phyloP scores from a whole-genome alignment of 495 filamentous ascomycete genomes.

The Xylaria acuta region DNA sequence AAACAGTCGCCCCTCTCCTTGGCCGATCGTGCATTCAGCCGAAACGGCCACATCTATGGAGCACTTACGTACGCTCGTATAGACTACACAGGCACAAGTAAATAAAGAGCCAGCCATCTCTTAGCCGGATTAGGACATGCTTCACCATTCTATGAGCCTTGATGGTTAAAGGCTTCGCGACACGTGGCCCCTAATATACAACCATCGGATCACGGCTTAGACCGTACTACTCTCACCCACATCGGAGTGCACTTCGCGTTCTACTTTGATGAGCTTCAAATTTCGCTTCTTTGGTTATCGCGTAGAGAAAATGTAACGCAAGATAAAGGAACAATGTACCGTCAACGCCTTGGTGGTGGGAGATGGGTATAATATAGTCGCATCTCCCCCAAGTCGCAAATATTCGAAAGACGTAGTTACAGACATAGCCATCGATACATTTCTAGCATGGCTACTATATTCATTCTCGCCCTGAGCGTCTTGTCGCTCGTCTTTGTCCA shows the following conservation, averaged over 20 bases:
- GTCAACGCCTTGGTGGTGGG: neutral
- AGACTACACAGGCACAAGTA: neutral
- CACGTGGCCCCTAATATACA: neutral
- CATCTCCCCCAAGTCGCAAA: neutral
- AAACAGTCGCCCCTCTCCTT: slow-evolving; percentile 14
- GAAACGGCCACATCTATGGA: neutral
- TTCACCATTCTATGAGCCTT: neutral
- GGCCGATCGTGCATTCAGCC: slow-evolving; percentile 13
- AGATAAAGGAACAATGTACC: neutral
- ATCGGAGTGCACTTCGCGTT: neutral
- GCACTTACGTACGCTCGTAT: neutral
- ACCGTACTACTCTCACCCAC: neutral
- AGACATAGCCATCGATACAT: neutral
- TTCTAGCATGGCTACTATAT: slow-evolving; percentile 5
- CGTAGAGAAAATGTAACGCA: neutral
- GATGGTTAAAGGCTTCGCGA: neutral
- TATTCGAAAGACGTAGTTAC: neutral
- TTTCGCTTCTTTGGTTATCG: neutral
- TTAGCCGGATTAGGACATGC: neutral
- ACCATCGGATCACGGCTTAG: neutral
- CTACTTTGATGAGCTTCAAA: neutral
- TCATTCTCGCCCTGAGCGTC: slow-evolving; percentile 12
- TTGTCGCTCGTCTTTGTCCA: slow-evolving; percentile 7
- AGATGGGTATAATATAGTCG: slow-evolving; percentile 9
- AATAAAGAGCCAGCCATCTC: neutral